phyloP scores from a whole-genome alignment of 2,329 filamentous ascomycete genomes.

The Fusarium nanum region DNA sequence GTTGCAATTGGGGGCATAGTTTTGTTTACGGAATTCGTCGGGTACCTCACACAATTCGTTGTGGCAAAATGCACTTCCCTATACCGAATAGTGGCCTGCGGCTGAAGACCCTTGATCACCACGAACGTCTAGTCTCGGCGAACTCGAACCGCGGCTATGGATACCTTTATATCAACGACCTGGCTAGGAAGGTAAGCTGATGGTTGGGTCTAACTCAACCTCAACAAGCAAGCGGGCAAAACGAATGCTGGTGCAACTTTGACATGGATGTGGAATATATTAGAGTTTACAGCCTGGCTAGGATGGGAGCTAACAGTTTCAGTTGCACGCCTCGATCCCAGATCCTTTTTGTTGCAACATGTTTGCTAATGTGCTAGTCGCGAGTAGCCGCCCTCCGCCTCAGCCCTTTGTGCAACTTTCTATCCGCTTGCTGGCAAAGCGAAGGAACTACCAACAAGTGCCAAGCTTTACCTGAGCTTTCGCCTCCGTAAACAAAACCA shows the following conservation, averaged over 20 bases:
- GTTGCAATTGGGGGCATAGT: neutral
- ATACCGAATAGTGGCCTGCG: slow-evolving; percentile 16
- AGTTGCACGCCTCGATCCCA: neutral
- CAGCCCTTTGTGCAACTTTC: neutral
- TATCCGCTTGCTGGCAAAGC: neutral
- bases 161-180: neutral
- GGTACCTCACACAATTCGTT: neutral
- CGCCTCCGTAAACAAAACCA: neutral
- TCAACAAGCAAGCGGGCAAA: slow-evolving; percentile 12
- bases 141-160: slow-evolving; percentile 10
- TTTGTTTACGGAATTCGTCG: slow-evolving; percentile 1
- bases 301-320: slow-evolving; percentile 9
- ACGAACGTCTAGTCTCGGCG: slow-evolving; percentile 11
- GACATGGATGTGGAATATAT: slow-evolving; percentile 5
- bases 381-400: neutral
- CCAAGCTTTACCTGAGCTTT: neutral
- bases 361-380: neutral
- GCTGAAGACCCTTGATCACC: slow-evolving; percentile 25
- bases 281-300: slow-evolving; percentile 7
- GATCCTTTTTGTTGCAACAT: slow-evolving; percentile 2
- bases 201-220: neutral
- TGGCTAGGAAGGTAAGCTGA: neutral
- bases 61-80: slow-evolving; percentile 27
- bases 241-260: neutral
- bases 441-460: neutral